Evolutionary conservation across 1,284 basidiomycete species (phyloP).

Genomic region (Fomitopsis pinicola): DNA sequence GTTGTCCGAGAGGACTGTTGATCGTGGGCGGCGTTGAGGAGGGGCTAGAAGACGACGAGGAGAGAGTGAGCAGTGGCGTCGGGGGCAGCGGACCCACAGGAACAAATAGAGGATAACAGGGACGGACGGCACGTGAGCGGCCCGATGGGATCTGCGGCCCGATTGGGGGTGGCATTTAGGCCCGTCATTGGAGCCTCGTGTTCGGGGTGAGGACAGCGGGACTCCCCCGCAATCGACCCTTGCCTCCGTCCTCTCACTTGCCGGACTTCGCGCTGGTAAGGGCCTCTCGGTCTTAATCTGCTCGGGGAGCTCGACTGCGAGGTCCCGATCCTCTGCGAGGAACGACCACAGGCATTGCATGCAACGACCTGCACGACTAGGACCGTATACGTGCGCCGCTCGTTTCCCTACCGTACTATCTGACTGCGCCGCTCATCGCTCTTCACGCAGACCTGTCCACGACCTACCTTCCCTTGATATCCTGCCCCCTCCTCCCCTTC

Average conservation of each 20-base stretch:
- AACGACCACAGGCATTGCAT: conserved; percentile 9
- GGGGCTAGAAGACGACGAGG: not conserved
- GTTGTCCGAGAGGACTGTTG: not conserved
- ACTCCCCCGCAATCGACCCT: conserved; percentile 12
- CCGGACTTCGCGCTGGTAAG: conserved; percentile 20
- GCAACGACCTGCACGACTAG: conserved; percentile 12
- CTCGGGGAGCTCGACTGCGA: conserved; percentile 25
- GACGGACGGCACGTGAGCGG: conserved; percentile 14
- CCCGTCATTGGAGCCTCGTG: conserved; percentile 20
- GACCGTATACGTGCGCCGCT: conserved; percentile 12
- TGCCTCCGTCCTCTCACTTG: conserved; percentile 16
- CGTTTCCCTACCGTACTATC: not conserved
- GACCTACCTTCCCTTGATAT: conserved; percentile 4
- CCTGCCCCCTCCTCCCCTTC: conserved; percentile 6
- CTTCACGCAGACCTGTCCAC: not conserved
- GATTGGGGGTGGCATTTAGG: conserved; percentile 10
- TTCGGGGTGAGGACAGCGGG: conserved; percentile 17
- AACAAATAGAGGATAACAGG: conserved; percentile 19
- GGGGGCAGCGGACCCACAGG: conserved; percentile 17
- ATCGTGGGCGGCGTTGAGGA: not conserved
- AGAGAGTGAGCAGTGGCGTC: not conserved
- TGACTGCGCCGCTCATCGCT: conserved; percentile 2
- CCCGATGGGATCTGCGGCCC: conserved; percentile 7
- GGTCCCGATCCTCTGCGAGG: conserved; percentile 14
- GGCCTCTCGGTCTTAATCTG: conserved; percentile 29